Evolutionary conservation across 2,329 filamentous ascomycete species (phyloP), one percentile per base, ranked within the genome.

Genomic region (Fusarium sp.): DNA sequence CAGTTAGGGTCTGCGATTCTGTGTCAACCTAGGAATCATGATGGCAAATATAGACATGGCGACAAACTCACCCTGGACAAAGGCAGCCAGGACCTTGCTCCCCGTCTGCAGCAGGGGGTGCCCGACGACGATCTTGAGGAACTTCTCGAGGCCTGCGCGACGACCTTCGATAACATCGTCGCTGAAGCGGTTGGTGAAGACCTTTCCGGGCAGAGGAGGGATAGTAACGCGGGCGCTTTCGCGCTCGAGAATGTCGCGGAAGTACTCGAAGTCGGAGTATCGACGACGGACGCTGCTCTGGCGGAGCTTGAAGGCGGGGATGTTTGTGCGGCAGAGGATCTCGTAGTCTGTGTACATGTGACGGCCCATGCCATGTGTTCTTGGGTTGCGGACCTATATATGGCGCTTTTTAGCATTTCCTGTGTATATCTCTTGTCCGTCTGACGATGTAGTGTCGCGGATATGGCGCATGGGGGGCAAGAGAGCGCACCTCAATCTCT

Each of bases 271-370:
- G 84, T 99, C 96, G 64, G 93, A 96, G 87, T 99, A 99, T 59
- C 96, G 94, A 72, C 96, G 92, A 77, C 95, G 94, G 71, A 99
- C 96, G 77, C 91, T 90, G 74, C 92, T 95, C 81, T 93, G 90
- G 76, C 95, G 94, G 78, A 98, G 91, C 87, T 98, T 98, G 89
- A 99, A 99, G 78, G 96, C 95, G 66, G 96, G 96, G 81, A 99
- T 99, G 86, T 99, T 99, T 85, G 96, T 99, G 79, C 94, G 92
- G 87, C 96, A 97, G 78, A 97, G 89, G 81, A 99, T 98, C 84
- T 98, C 95, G 88, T 98, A 99, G 85, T 97, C 96, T 61, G 96
- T 99, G 87, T 98, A 98, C 95, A 97, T 97, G 86, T 91, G 90
- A 77, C 96, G 94, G 74, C 95, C 96, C 80, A 96, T 95, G 82